Percentiles rank a stretch among this genome's conserved stretches.
phyloP scores from a whole-genome alignment of 768 basidiomycete species.

The Fomitopsis serialis region DNA sequence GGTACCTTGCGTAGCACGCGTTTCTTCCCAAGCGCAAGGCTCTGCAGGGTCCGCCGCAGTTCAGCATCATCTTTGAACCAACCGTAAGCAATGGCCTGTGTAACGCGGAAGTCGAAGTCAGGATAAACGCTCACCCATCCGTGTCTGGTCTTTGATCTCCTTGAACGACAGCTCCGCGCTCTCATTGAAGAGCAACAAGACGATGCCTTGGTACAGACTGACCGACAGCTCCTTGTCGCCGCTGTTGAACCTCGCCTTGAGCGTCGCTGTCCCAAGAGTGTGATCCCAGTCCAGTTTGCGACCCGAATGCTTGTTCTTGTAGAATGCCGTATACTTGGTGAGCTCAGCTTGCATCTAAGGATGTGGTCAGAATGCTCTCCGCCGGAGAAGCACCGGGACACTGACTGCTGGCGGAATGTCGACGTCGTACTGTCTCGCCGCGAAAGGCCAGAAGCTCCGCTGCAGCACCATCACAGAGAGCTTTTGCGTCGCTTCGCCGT shows the following conservation, averaged over 20 bases:
- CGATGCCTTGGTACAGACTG: constrained; percentile 85
- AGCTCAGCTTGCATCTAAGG: constrained; percentile 72
- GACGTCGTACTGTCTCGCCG: constrained; percentile 42
- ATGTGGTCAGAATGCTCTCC: constrained; percentile 2
- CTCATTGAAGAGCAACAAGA: constrained; percentile 84
- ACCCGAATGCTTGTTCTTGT: constrained; percentile 72
- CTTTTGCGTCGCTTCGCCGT: constrained; percentile 34
- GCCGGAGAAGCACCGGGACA: neutral
- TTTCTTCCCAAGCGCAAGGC: constrained; percentile 87
- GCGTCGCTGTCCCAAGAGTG: constrained; percentile 74
- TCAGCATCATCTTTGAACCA: constrained; percentile 55
- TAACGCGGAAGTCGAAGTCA: constrained; percentile 5
- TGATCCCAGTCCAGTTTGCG: constrained; percentile 84
- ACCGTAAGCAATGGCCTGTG: constrained; percentile 13
- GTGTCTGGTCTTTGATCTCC: constrained; percentile 62
- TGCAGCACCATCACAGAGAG: constrained; percentile 81
- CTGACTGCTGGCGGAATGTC: constrained; percentile 51
- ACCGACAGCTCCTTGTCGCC: constrained; percentile 85
- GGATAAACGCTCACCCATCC: constrained; percentile 53
- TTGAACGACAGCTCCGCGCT: constrained; percentile 50
- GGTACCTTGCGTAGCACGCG: constrained; percentile 83
- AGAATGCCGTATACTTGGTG: constrained; percentile 58
- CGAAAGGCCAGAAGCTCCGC: constrained; percentile 84
- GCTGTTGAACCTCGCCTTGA: constrained; percentile 62
- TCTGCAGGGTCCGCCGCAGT: constrained; percentile 82